Conservation (phyloP, 768 basidiomycete species). For the Suillus discolor region DNA sequence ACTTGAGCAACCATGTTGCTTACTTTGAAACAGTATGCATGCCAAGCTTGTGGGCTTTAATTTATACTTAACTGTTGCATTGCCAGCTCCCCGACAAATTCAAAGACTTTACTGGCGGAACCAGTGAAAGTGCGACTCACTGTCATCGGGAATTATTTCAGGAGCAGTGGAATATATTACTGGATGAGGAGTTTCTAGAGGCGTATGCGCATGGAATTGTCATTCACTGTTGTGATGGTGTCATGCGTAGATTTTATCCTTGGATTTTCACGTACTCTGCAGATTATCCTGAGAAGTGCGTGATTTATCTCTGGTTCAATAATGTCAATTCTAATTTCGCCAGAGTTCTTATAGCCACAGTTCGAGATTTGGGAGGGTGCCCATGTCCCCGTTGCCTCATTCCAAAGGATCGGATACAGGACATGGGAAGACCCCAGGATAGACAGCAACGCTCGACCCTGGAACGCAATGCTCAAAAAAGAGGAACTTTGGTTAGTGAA, state of each 20-base stretch:
- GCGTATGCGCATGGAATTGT: slow-evolving; percentile 25
- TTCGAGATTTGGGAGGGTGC: slow-evolving; percentile 25
- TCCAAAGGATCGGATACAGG: slow-evolving; percentile 11
- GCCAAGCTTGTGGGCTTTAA: too few species aligned
- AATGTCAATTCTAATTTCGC: neutral
- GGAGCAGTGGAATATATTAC: slow-evolving; percentile 17
- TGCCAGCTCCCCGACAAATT: neutral
- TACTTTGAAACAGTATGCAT: too few species aligned
- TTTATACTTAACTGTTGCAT: neutral
- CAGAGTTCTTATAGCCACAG: slow-evolving; percentile 24
- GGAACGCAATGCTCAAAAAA: neutral
- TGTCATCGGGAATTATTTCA: slow-evolving; percentile 24
- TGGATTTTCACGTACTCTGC: slow-evolving; percentile 26
- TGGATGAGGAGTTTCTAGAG: slow-evolving; percentile 23
- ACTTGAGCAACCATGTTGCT: too few species aligned
- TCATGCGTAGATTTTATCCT: slow-evolving; percentile 19
- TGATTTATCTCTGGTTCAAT: neutral
- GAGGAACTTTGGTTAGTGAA: too few species aligned
- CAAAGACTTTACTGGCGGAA: neutral
- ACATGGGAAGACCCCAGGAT: slow-evolving; percentile 13
- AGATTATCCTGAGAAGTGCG: slow-evolving; percentile 34
- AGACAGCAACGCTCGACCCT: neutral
- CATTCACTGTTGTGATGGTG: slow-evolving; percentile 18
- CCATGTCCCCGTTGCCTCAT: slow-evolving; percentile 32
- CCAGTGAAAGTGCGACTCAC: slow-evolving; percentile 8